phyloP scores from a whole-genome alignment of 495 filamentous ascomycete genomes.

The Saxophila tyrrhenica region DNA sequence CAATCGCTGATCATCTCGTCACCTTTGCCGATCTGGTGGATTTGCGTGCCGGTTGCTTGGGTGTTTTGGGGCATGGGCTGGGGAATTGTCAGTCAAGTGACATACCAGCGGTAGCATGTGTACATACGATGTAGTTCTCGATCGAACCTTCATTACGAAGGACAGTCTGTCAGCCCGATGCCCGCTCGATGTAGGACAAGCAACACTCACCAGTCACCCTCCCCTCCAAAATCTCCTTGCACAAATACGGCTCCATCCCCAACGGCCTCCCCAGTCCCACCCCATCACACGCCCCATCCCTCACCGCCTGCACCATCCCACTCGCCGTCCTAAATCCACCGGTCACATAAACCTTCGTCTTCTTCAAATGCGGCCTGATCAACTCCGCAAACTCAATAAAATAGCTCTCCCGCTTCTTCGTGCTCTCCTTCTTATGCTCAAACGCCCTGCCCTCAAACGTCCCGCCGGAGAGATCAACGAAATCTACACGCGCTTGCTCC shows the following conservation, averaged over 20 bases:
- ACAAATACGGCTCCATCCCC: slow-evolving; percentile 40
- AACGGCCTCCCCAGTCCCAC: slow-evolving; percentile 45
- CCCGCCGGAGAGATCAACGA: slow-evolving; percentile 53
- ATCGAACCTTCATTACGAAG: slow-evolving; percentile 26
- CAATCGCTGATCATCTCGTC: slow-evolving; percentile 40
- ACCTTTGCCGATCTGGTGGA: slow-evolving; percentile 40
- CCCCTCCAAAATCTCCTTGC: slow-evolving; percentile 38
- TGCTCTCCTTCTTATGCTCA: slow-evolving; percentile 42
- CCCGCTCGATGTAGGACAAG: neutral
- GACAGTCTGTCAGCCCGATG: neutral
- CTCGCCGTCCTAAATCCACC: slow-evolving; percentile 48
- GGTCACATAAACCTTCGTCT: slow-evolving; percentile 49
- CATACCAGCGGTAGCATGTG: neutral
- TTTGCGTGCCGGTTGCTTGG: slow-evolving; percentile 35
- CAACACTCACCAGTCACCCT: slow-evolving; percentile 27
- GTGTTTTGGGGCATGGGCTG: slow-evolving; percentile 16
- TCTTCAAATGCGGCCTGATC: slow-evolving; percentile 41
- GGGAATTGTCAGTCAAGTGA: neutral
- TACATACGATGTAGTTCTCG: slow-evolving; percentile 12
- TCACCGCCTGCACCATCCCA: slow-evolving; percentile 46
- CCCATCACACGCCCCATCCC: slow-evolving; percentile 38
- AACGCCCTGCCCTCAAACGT: slow-evolving; percentile 50
- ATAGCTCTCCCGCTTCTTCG: slow-evolving; percentile 48
- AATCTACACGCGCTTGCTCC: slow-evolving; percentile 47
- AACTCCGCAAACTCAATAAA: slow-evolving; percentile 55